Evolutionary conservation across 257 asterid genomes (phyloP).

Genomic region (Solanum arcanum): DNA sequence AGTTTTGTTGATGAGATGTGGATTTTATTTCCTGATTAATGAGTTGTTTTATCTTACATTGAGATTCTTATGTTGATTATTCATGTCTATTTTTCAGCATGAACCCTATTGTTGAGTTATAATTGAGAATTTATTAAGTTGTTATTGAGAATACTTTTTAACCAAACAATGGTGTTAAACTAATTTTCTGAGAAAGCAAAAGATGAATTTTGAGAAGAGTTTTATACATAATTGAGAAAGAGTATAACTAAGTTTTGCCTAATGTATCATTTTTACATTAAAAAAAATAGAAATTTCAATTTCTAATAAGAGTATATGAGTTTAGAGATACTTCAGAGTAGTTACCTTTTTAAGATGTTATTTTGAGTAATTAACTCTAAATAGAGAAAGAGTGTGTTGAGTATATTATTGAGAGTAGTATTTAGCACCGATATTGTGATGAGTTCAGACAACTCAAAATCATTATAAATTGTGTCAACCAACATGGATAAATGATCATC

Average conservation of each 20-base stretch:
- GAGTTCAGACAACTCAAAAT: not conserved
- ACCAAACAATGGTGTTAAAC: not conserved
- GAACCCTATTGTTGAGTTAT: too few species aligned
- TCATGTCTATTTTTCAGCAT: too few species aligned
- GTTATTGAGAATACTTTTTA: not conserved
- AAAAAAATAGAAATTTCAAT: not conserved
- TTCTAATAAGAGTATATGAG: not conserved
- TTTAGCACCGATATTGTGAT: not conserved
- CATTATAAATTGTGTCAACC: not conserved
- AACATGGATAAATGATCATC: not conserved
- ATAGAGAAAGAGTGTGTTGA: not conserved
- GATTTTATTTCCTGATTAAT: too few species aligned
- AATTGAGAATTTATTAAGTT: not conserved
- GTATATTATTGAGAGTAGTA: not conserved
- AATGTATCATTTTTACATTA: not conserved
- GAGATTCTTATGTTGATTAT: too few species aligned
- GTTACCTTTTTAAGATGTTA: not conserved
- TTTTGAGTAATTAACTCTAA: not conserved
- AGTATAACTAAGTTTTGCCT: not conserved
- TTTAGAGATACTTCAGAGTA: not conserved
- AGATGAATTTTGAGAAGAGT: not conserved
- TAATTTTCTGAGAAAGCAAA: not conserved
- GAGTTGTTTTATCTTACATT: too few species aligned
- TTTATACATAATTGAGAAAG: not conserved
- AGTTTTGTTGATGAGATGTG: too few species aligned